These are phyloP conservation scores for Eucalyptus lansdowneana DNA, from an alignment of 345 rosid genomes.

Conservation along the genomic window DNA sequence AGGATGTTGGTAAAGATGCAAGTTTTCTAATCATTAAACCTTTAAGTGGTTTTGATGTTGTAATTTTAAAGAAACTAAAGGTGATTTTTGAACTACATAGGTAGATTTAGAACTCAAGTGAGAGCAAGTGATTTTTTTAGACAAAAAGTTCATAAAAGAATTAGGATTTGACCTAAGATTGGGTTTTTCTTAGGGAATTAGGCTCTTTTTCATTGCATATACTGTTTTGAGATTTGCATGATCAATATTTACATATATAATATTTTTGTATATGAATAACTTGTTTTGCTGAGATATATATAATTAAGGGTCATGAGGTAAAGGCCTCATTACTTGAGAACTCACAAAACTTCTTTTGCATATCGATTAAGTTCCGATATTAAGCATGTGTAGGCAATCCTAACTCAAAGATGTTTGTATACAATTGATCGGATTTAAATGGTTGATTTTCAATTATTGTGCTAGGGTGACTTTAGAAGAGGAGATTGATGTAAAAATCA, in stretches of 20 bases:
- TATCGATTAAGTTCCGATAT: background rate
- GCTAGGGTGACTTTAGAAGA: background rate
- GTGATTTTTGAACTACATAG: rapidly evolving
- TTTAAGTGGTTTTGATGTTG: background rate
- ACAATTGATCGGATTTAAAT: background rate
- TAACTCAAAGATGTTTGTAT: background rate
- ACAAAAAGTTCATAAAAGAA: too few species aligned
- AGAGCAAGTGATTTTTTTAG: too few species aligned
- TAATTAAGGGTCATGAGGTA: background rate
- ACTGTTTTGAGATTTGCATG: background rate
- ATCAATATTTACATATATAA: background rate
- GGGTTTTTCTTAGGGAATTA: too few species aligned
- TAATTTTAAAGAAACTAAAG: background rate
- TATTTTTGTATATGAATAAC: background rate
- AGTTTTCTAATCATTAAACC: background rate
- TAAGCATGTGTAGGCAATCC: background rate
- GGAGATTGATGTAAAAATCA: background rate
- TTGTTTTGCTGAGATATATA: background rate
- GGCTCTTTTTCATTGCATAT: background rate
- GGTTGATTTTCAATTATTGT: background rate
- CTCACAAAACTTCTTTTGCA: rapidly evolving
- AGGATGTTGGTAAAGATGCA: background rate
- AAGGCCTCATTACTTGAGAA: background rate
- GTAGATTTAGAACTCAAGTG: too few species aligned
- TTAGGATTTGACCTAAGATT: too few species aligned